Base-by-base conservation (phyloP, 371 early-diverging fungal genomes). In the Aphelidium insulamus region DNA sequence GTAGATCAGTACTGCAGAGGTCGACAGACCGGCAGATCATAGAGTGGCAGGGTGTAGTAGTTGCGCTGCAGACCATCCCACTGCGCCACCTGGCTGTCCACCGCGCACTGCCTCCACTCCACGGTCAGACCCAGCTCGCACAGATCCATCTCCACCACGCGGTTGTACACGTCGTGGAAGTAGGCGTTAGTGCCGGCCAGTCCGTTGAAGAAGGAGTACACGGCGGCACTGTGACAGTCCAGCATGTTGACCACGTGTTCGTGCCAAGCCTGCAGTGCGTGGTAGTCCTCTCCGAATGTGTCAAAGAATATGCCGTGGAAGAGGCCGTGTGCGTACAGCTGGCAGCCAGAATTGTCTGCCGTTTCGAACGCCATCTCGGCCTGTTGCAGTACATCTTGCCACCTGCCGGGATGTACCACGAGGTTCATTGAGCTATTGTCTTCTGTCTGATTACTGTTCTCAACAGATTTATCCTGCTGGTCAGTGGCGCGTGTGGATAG, bases 121-220 rank as follows among this genome's bases (percentile, higher is more conserved):
- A 74, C 75, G 17, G 45, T 43, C 4, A 90, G 44, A 4, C 87
- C 87, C 40, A 84, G 62, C 5, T 74, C 75, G 16, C 44, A 44
- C 42, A 87, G 48, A 49, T 94, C 87, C 3, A 75, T 55, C 39
- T 78, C 73, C 5, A 72, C 80, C 21, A 94, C 59, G 22, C 66
- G 52, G 47, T 85, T 84, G 34, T 83, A 82, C 2, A 94, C 86
- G 30, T 84, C 90, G 49, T 90, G 82, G 61, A 94, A 94, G 48
- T 88, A 79, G 40, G 69, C 62, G 48, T 86, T 86, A 23, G 79
- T 77, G 21, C 85, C 88, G 17, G 83, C 85, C 11, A 88, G 55
- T 1, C 94, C 94, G 39, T 90, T 88, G 49, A 94, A 94, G 57
- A 76, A 94, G 17, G 82, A 75, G 50, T 90, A 94, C 29, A 77